These are phyloP conservation scores for Ephemerocybe angulata DNA, from an alignment of 768 basidiomycete genomes.

Conservation along the genomic window DNA sequence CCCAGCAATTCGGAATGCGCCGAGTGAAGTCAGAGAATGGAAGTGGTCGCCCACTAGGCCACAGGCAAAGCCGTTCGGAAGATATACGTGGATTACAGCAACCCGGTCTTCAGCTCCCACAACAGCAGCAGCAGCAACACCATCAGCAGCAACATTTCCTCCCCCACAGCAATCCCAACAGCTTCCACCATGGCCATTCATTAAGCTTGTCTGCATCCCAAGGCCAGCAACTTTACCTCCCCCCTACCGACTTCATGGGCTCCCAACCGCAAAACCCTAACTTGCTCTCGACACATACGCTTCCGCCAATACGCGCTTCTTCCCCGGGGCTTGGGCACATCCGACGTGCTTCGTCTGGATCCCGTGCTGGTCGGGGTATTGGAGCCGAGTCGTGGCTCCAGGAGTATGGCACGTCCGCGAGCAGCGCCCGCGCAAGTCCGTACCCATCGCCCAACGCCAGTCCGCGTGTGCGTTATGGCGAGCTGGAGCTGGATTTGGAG, in stretches of 20 bases:
- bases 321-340: conserved; percentile 29
- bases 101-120: conserved; percentile 1
- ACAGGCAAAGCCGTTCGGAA: conserved; percentile 59
- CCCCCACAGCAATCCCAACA: conserved; percentile 9
- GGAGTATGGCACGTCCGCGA: conserved; percentile 21
- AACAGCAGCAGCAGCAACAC: conserved; percentile 6
- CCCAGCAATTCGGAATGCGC: conserved; percentile 33
- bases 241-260: conserved; percentile 9
- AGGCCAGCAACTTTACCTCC: conserved; percentile 9
- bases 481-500: conserved; percentile 30
- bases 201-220: conserved; percentile 13
- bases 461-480: conserved; percentile 50
- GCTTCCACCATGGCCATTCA: conserved; percentile 17
- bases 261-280: conserved; percentile 7
- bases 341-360: conserved; percentile 40
- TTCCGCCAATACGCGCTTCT: conserved; percentile 9
- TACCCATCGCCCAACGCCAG: conserved; percentile 69
- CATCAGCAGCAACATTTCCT: conserved; percentile 15
- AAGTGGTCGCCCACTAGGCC: conserved; percentile 32
- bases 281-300: conserved; percentile 5
- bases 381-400: conserved; percentile 30
- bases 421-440: conserved; percentile 45
- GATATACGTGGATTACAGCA: conserved; percentile 37
- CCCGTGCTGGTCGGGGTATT: conserved; percentile 32
- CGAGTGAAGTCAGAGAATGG: conserved; percentile 49